Evolutionary conservation across 257 asterid species (phyloP), one percentile per base, ranked within the genome.

Genomic region (Solanum clarkiae): DNA sequence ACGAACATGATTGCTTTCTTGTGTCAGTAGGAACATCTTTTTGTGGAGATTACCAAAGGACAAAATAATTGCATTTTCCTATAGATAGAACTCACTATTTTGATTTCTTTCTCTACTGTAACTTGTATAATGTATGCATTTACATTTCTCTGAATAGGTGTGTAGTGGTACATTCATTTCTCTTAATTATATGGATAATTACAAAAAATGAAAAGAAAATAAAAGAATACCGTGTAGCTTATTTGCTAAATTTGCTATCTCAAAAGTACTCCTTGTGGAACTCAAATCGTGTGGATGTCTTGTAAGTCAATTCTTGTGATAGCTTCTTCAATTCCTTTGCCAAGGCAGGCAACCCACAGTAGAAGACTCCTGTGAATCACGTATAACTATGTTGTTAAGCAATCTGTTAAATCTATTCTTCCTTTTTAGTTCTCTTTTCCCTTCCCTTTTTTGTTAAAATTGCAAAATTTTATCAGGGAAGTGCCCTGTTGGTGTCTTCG

Each of bases 181-280:
- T 54, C 66, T 22, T 83, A 62, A 84, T 49, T 84, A 65, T 83
- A 56, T 87, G 29, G 75, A 88, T 47, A 88, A 84, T 84, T 89
- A 84, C 85, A 87, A 85, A 86, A 90, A 84, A 85, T 86, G 85
- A 88, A 65, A 80, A 63, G 26, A 11, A 17, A 84, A 75, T 40
- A 36, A 26, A 60, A 68, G 82, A 80, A 36, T 77, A 51, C 68
- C 83, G 36, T 60, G 72, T 72, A 49, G 55, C 72, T 80, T 80
- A 72, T 84, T 56, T 32, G 72, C 83, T 26, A 80, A 40, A 85
- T 26, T 54, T 56, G 75, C 56, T 79, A 86, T 68, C 53, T 94
- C 88, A 93, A 84, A 94, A 94, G 89, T 89, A 91, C 84, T 93
- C 97, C 91, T 94, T 94, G 87, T 93, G 98, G 88, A 93, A 94